phyloP scores from a whole-genome alignment of 352 stramenopile species.

The Phytophthora rubi region DNA sequence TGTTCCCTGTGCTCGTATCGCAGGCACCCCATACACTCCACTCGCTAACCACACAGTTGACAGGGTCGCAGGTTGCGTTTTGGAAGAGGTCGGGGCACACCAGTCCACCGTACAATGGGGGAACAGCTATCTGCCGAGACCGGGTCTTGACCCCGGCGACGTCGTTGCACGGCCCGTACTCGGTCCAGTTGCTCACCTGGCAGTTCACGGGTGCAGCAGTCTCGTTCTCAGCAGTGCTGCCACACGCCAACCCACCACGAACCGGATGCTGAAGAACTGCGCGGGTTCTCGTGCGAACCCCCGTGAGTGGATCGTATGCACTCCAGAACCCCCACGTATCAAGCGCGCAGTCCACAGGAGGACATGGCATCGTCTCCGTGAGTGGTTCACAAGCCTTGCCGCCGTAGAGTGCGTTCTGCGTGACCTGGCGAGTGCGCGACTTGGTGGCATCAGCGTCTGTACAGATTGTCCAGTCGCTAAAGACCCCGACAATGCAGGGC shows the following conservation, averaged over 20 bases:
- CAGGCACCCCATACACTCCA: slow-evolving; percentile 49
- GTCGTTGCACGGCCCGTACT: slow-evolving; percentile 50
- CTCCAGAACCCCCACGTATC: slow-evolving; percentile 50
- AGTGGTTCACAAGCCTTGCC: slow-evolving; percentile 33
- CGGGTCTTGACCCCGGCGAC: slow-evolving; percentile 37
- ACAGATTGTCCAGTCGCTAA: slow-evolving; percentile 57
- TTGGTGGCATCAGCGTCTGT: slow-evolving; percentile 48
- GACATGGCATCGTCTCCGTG: slow-evolving; percentile 41
- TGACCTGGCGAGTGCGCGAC: slow-evolving; percentile 38
- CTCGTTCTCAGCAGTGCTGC: slow-evolving; percentile 39
- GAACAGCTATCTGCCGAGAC: slow-evolving; percentile 38
- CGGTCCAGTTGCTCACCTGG: slow-evolving; percentile 50
- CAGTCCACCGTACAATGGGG: slow-evolving; percentile 52
- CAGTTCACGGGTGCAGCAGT: slow-evolving; percentile 57
- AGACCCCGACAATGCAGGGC: slow-evolving; percentile 47
- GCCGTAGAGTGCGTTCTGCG: slow-evolving; percentile 44
- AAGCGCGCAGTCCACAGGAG: slow-evolving; percentile 53
- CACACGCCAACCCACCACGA: slow-evolving; percentile 51
- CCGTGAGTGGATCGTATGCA: slow-evolving; percentile 44
- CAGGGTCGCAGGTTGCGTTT: slow-evolving; percentile 48
- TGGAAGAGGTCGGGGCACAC: slow-evolving; percentile 47
- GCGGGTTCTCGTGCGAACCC: slow-evolving; percentile 41
- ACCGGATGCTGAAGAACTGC: slow-evolving; percentile 38
- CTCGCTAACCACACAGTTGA: slow-evolving; percentile 59
- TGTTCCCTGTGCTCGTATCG: slow-evolving; percentile 38